Conservation (phyloP, 2,329 filamentous ascomycete genomes). For the Coniochaeta hoffmannii region DNA sequence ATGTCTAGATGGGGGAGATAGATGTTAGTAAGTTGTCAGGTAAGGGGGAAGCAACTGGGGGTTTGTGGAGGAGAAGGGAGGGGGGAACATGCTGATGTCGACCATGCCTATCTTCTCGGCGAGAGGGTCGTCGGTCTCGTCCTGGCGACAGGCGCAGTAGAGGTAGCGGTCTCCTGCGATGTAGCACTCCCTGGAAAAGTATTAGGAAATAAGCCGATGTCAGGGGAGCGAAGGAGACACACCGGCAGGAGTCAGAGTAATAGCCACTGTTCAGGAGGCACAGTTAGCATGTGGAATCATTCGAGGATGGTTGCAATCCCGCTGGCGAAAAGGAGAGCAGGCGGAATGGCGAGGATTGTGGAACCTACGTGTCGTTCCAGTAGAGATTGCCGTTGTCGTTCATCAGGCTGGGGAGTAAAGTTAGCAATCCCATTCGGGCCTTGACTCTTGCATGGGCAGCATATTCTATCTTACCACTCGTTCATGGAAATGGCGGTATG, state of each 20-base stretch:
- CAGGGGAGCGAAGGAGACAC: background rate
- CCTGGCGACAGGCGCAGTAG: background rate
- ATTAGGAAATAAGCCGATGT: background rate
- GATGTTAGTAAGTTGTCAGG: background rate
- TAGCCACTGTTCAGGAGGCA: background rate
- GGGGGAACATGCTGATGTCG: background rate
- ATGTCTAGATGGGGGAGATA: background rate
- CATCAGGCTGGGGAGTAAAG: background rate
- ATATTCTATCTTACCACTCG: background rate
- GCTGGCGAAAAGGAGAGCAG: background rate
- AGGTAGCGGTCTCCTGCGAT: background rate
- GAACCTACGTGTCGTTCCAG: background rate
- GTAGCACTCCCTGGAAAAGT: background rate
- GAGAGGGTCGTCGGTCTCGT: background rate
- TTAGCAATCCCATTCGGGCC: background rate
- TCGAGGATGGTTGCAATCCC: background rate
- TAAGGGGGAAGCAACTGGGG: no score
- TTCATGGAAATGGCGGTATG: background rate
- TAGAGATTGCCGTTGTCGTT: conserved; percentile 1
- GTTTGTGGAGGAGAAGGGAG: background rate
- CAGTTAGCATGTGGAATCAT: background rate
- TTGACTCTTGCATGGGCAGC: background rate
- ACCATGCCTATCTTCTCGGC: background rate
- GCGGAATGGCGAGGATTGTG: background rate
- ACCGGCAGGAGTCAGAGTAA: background rate